These are phyloP conservation scores for Cylindrodendrum hubeiense DNA, from an alignment of 2,329 filamentous ascomycete species.

Conservation along the genomic window DNA sequence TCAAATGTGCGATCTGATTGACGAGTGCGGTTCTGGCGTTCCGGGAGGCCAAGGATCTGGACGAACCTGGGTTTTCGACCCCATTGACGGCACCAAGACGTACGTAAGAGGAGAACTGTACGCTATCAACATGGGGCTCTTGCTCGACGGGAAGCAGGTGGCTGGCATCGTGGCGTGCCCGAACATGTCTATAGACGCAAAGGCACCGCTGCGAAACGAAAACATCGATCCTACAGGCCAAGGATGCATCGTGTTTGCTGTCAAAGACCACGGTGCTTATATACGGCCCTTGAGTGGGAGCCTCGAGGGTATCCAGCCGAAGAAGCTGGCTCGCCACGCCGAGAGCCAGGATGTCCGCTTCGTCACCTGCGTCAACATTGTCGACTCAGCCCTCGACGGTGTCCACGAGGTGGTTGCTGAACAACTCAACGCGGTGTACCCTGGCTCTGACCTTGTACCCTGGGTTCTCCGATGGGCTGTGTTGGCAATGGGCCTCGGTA, in stretches of 20 bases:
- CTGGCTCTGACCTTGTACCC: conserved; percentile 65
- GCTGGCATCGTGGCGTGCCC: conserved; percentile 64
- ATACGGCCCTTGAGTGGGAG: conserved; percentile 54
- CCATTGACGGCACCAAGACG: conserved; percentile 71
- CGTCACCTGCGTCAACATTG: conserved; percentile 61
- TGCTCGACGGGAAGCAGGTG: conserved; percentile 63
- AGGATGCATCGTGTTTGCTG: conserved; percentile 65
- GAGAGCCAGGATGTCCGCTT: conserved; percentile 51
- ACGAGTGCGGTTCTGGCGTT: conserved; percentile 60
- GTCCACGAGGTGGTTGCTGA: conserved; percentile 60
- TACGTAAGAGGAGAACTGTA: conserved; percentile 67
- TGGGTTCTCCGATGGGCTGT: conserved; percentile 70
- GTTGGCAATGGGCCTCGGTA: conserved; percentile 65
- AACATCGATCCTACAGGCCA: conserved; percentile 56
- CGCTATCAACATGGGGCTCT: conserved; percentile 67
- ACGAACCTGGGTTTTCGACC: conserved; percentile 70
- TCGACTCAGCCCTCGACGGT: conserved; percentile 61
- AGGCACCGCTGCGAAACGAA: conserved; percentile 56
- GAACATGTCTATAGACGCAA: conserved; percentile 56
- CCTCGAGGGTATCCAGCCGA: conserved; percentile 37
- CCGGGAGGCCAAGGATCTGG: conserved; percentile 50
- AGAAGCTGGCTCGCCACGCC: conserved; percentile 50
- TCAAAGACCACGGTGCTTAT: conserved; percentile 61
- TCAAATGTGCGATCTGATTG: conserved; percentile 65
- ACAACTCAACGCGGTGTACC: conserved; percentile 56